Evolutionary conservation across 345 rosid species (phyloP).

Genomic region (Lepidium aucheri): DNA sequence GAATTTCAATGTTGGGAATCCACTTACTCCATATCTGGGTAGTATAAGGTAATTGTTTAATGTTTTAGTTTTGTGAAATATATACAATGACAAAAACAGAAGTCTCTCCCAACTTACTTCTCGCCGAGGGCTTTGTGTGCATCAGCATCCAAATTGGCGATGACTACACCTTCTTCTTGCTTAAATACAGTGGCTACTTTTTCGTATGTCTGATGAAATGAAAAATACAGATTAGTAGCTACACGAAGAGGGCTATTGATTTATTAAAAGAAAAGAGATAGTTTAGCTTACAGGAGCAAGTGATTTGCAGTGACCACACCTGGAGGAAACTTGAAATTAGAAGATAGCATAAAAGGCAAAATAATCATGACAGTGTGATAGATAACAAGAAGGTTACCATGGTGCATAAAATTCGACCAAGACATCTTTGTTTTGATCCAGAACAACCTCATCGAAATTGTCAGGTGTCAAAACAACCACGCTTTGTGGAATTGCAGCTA

Average conservation of each 20-base stretch:
- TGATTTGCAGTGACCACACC: constrained; percentile 99
- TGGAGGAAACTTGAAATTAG: constrained; percentile 26
- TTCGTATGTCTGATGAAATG: constrained; percentile 55
- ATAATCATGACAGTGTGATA: background rate
- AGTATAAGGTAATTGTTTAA: background rate
- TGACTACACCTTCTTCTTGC: constrained; percentile 67
- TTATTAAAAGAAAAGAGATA: background rate
- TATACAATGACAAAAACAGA: background rate
- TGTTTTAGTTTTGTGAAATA: background rate
- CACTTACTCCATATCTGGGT: constrained; percentile 91
- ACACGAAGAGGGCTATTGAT: background rate
- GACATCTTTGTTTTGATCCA: constrained; percentile 85
- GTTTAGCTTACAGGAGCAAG: constrained; percentile 83
- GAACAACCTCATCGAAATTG: constrained; percentile 69
- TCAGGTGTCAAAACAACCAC: constrained; percentile 74
- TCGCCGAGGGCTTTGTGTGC: constrained; percentile 64
- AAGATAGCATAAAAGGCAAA: constrained; percentile 11
- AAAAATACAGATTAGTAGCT: background rate
- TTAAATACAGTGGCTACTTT: constrained; percentile 84
- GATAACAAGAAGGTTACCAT: constrained; percentile 44
- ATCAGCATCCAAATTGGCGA: constrained; percentile 95
- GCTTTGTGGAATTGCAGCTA: constrained; percentile 64
- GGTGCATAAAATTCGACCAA: constrained; percentile 98
- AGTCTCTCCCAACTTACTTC: constrained; percentile 47
- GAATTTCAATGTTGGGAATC: constrained; percentile 85